phyloP scores from a whole-genome alignment of 352 stramenopile species.

The Phytophthora citrophthora region DNA sequence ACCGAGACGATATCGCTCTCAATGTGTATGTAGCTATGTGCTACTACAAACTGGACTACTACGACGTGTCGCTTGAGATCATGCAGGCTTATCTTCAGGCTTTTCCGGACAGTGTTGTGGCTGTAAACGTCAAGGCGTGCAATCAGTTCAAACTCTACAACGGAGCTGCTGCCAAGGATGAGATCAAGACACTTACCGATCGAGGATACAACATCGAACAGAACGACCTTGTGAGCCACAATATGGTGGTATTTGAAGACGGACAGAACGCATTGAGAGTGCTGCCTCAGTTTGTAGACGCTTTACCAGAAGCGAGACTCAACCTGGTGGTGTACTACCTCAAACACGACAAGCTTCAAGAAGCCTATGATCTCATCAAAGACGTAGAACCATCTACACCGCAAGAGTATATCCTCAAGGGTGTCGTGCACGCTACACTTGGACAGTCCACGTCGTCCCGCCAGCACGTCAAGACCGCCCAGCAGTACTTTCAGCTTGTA shows the following conservation, averaged over 20 bases:
- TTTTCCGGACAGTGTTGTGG: slow-evolving; percentile 91
- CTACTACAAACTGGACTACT: slow-evolving; percentile 99
- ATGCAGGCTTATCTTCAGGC: slow-evolving; percentile 95
- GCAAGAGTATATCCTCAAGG: slow-evolving; percentile 93
- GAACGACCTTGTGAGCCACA: slow-evolving; percentile 96
- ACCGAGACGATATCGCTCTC: slow-evolving; percentile 95
- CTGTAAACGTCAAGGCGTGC: slow-evolving; percentile 97
- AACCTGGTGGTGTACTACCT: slow-evolving; percentile 96
- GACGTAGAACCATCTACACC: slow-evolving; percentile 94
- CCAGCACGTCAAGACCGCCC: slow-evolving; percentile 94
- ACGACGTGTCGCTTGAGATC: slow-evolving; percentile 97
- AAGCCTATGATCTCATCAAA: slow-evolving; percentile 95
- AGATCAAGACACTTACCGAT: slow-evolving; percentile 93
- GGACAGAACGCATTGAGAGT: slow-evolving; percentile 94
- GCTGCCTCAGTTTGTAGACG: slow-evolving; percentile 92
- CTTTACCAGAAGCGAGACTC: slow-evolving; percentile 93
- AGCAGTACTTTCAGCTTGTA: slow-evolving; percentile 95
- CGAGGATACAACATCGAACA: slow-evolving; percentile 89
- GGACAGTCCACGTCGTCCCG: slow-evolving; percentile 88
- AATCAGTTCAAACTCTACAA: slow-evolving; percentile 98
- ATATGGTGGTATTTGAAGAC: slow-evolving; percentile 96
- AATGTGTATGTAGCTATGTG: slow-evolving; percentile 99
- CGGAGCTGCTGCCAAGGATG: slow-evolving; percentile 94
- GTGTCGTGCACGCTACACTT: slow-evolving; percentile 92
- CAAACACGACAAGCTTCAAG: slow-evolving; percentile 92